Conservation (phyloP, 805 yeast species). For the Tetrapisispora arboricola region DNA sequence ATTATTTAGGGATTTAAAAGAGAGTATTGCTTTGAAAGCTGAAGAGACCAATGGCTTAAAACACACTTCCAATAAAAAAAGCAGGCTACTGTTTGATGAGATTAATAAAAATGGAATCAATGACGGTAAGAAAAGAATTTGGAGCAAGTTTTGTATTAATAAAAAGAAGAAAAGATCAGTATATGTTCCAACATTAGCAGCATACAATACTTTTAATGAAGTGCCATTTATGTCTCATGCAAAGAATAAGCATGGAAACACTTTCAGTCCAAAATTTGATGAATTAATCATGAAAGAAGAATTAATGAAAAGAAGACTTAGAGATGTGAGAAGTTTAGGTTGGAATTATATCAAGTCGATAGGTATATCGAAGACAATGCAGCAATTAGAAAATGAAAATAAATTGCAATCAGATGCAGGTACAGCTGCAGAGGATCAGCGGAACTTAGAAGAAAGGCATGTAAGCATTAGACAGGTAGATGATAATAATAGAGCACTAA, state of each 20-base stretch:
- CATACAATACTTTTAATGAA: slow-evolving; percentile 17
- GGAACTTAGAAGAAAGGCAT: neutral
- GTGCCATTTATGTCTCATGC: slow-evolving; percentile 11
- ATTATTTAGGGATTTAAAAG: slow-evolving; percentile 15
- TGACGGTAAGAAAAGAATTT: neutral
- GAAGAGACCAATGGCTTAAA: neutral
- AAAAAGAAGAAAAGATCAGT: neutral
- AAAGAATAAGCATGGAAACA: slow-evolving; percentile 2
- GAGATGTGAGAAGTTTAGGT: slow-evolving; percentile 36
- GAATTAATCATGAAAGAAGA: slow-evolving; percentile 15
- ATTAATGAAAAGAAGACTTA: slow-evolving; percentile 6
- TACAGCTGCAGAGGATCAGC: slow-evolving; percentile 13
- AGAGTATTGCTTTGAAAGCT: slow-evolving; percentile 2
- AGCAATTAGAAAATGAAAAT: slow-evolving; percentile 20
- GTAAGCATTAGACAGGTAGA: no score
- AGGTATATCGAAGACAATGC: slow-evolving; percentile 48
- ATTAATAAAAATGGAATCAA: neutral
- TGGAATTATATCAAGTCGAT: slow-evolving; percentile 43
- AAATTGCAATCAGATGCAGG: neutral
- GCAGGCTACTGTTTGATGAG: neutral
- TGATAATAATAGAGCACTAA: neutral
- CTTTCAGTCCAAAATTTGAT: slow-evolving; percentile 7
- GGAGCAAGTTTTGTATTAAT: neutral
- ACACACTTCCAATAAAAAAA: neutral
- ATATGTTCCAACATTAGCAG: slow-evolving; percentile 12